Evolutionary conservation across 2,329 filamentous ascomycete species (phyloP).

Genomic region (Cladophialophora chaetospira): DNA sequence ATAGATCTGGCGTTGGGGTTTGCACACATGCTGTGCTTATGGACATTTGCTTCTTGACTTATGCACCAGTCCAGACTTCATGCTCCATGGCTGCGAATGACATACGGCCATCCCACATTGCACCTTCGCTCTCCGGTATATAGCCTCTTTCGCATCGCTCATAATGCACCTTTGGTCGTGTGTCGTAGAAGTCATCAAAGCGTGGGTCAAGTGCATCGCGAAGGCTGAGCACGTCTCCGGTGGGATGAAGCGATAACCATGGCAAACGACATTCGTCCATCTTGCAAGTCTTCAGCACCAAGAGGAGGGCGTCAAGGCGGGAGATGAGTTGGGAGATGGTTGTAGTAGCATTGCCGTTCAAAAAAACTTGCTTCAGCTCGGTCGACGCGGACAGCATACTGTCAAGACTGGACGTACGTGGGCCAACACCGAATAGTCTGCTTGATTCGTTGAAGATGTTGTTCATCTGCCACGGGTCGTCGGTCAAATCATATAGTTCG

Average conservation of each 20-base stretch:
- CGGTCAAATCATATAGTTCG: slow-evolving; percentile 43
- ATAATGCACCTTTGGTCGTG: slow-evolving; percentile 13
- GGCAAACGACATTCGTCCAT: slow-evolving; percentile 40
- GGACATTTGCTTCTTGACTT: background rate
- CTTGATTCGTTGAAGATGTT: slow-evolving; percentile 34
- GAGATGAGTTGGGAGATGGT: slow-evolving; percentile 33
- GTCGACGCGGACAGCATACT: background rate
- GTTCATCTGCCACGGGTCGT: slow-evolving; percentile 41
- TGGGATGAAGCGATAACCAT: slow-evolving; percentile 41
- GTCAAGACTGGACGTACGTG: background rate
- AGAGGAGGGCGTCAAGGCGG: slow-evolving; percentile 41
- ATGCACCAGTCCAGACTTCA: slow-evolving; percentile 11
- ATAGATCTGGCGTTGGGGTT: slow-evolving; percentile 49
- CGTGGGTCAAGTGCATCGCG: slow-evolving; percentile 36
- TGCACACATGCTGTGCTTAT: background rate
- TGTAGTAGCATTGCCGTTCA: background rate
- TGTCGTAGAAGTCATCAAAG: slow-evolving; percentile 15
- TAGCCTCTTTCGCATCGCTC: slow-evolving; percentile 16
- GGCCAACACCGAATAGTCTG: background rate
- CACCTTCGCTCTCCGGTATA: slow-evolving; percentile 16
- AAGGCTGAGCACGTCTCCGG: slow-evolving; percentile 36
- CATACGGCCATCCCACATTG: slow-evolving; percentile 11
- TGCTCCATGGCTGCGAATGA: slow-evolving; percentile 13
- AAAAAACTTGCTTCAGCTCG: background rate
- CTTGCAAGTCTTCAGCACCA: slow-evolving; percentile 45